These are phyloP conservation scores for Trametes meyenii DNA, from an alignment of 768 basidiomycete species.

Conservation along the genomic window DNA sequence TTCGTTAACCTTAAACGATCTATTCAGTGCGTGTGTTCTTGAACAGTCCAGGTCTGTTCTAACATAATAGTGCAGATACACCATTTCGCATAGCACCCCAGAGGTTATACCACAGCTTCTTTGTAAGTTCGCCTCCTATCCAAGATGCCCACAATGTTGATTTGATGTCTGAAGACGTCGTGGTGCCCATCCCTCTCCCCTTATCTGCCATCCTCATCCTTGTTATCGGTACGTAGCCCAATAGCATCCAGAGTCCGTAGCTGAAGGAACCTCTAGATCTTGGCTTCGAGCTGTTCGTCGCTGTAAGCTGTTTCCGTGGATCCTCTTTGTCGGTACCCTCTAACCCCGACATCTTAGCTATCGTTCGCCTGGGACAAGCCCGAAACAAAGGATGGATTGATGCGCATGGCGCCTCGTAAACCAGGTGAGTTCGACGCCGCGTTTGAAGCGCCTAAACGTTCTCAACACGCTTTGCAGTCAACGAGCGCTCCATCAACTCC, in stretches of 20 bases:
- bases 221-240: conserved; percentile 55
- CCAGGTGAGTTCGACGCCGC: conserved; percentile 46
- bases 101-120: conserved; percentile 72
- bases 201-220: conserved; percentile 70
- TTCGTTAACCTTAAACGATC: conserved; percentile 73
- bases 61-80: conserved; percentile 47
- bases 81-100: conserved; percentile 66
- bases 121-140: conserved; percentile 42
- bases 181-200: conserved; percentile 67
- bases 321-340: too few relatives aligned
- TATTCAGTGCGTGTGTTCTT: conserved; percentile 51
- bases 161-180: conserved; percentile 49
- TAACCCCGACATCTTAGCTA: conserved; percentile 44
- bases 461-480: conserved; percentile 43
- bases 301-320: too few relatives aligned
- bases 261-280: conserved; percentile 48
- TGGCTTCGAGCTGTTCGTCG: conserved; percentile 69
- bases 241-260: neutral
- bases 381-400: conserved; percentile 64
- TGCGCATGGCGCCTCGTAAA: conserved; percentile 68
- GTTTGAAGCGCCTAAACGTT: neutral
- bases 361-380: conserved; percentile 77
- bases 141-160: neutral
- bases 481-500: conserved; percentile 52
- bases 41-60: neutral